These are phyloP conservation scores for Diaporthe velutina DNA, from an alignment of 2,329 filamentous ascomycete species.

Conservation along the genomic window DNA sequence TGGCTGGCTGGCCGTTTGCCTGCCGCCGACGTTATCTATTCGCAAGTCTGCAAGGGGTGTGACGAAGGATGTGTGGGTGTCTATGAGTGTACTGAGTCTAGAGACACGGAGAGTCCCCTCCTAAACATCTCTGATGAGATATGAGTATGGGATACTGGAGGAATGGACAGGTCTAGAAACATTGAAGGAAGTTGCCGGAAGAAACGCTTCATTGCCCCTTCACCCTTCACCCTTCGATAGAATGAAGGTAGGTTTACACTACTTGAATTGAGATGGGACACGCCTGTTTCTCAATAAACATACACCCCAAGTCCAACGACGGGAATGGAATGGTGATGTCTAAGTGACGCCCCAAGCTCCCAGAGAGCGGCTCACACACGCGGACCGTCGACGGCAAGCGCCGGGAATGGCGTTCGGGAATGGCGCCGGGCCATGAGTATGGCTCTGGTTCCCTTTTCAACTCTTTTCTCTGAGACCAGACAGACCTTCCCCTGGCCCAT, in stretches of 20 bases:
- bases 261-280: background rate
- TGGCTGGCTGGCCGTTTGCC: background rate
- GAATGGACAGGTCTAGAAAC: constrained; percentile 8
- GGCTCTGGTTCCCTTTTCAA: background rate
- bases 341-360: background rate
- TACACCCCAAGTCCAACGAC: background rate
- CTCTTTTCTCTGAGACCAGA: background rate
- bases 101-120: background rate
- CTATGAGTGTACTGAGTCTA: background rate
- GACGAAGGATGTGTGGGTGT: background rate
- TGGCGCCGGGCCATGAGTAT: background rate
- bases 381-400: background rate
- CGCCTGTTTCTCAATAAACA: background rate
- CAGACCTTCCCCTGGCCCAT: background rate
- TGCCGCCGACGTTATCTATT: background rate
- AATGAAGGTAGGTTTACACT: background rate
- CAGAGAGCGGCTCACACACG: background rate
- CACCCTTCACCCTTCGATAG: no score
- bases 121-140: background rate
- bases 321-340: constrained; percentile 26
- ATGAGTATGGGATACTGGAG: background rate
- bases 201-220: no score
- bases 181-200: background rate
- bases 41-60: background rate
- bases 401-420: constrained; percentile 8